Percentiles rank a stretch among this genome's conserved stretches.
These are phyloP conservation scores for Fusarium tricinctum DNA, from an alignment of 2,329 filamentous ascomycete species.

Conservation along the genomic window DNA sequence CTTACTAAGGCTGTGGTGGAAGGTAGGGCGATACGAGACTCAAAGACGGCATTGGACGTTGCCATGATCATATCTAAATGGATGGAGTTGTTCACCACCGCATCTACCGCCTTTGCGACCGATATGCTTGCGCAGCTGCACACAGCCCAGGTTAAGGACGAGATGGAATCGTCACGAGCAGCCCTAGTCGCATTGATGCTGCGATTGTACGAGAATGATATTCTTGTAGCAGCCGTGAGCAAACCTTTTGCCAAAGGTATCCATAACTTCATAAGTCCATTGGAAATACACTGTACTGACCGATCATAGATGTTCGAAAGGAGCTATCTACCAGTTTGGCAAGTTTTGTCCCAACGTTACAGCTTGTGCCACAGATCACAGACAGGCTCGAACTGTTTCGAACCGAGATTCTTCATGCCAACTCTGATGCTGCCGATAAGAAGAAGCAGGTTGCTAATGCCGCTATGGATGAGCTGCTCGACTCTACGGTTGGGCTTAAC, in stretches of 20 bases:
- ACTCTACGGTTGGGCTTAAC: constrained; percentile 69
- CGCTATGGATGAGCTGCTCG: constrained; percentile 69
- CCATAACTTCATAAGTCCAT: constrained; percentile 5
- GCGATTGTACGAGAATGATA: constrained; percentile 71
- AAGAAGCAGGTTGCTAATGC: constrained; percentile 64
- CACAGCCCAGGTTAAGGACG: constrained; percentile 63
- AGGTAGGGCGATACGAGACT: constrained; percentile 62
- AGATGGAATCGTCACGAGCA: constrained; percentile 72
- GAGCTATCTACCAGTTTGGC: constrained; percentile 65
- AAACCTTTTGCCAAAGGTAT: constrained; percentile 68
- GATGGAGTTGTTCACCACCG: constrained; percentile 70
- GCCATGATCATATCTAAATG: constrained; percentile 67
- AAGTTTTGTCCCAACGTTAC: constrained; percentile 70
- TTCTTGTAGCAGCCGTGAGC: constrained; percentile 67
- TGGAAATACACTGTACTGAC: constrained; percentile 4
- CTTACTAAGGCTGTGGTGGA: constrained; percentile 87
- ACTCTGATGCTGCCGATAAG: constrained; percentile 68
- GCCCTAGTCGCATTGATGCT: constrained; percentile 75
- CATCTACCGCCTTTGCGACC: constrained; percentile 63
- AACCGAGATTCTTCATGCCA: constrained; percentile 65
- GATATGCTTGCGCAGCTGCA: constrained; percentile 64
- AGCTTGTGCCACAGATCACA: constrained; percentile 67
- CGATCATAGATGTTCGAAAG: constrained; percentile 60
- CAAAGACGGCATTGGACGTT: constrained; percentile 64
- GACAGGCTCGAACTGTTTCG: constrained; percentile 70